Percentiles rank a stretch among this genome's conserved stretches.
Conservation (phyloP, 2,329 filamentous ascomycete genomes). For the Clarireedia sp. region DNA sequence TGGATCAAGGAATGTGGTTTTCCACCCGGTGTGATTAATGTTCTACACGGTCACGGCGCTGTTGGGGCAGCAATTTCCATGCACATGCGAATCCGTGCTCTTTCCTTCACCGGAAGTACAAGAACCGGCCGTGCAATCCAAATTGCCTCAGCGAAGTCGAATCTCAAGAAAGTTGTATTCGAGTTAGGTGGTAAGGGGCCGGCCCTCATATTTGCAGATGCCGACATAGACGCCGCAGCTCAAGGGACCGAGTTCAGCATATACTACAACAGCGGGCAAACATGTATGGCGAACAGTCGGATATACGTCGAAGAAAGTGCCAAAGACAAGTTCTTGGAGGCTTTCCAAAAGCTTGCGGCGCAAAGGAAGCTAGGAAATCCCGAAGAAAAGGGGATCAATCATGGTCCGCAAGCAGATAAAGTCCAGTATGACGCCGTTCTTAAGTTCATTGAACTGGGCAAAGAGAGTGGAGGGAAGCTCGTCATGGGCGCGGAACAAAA, state of each 20-base stretch:
- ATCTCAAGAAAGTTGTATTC: conserved; percentile 35
- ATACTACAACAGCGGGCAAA: conserved; percentile 53
- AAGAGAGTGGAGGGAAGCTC: conserved; percentile 31
- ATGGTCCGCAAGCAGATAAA: conserved; percentile 38
- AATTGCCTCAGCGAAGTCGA: conserved; percentile 30
- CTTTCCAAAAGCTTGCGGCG: conserved; percentile 30
- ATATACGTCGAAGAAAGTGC: conserved; percentile 49
- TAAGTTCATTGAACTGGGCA: conserved; percentile 34
- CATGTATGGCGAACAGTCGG: conserved; percentile 51
- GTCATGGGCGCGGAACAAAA: conserved; percentile 31
- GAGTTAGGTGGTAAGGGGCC: conserved; percentile 37
- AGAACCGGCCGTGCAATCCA: conserved; percentile 31
- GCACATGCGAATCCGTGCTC: conserved; percentile 26
- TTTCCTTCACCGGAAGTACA: conserved; percentile 29
- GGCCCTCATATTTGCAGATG: conserved; percentile 35
- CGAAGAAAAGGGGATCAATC: conserved; percentile 31
- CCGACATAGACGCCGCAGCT: conserved; percentile 35
- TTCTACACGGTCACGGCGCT: conserved; percentile 30
- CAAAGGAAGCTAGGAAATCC: conserved; percentile 32
- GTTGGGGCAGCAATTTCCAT: conserved; percentile 21
- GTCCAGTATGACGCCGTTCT: conserved; percentile 37
- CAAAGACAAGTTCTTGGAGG: conserved; percentile 34
- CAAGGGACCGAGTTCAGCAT: conserved; percentile 35
- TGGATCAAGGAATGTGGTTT: conserved; percentile 35
- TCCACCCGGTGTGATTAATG: conserved; percentile 36